Percentiles rank a stretch among this genome's conserved stretches.
Evolutionary conservation across 108 stramenopile species (phyloP).

Genomic region (Fragilaria crotonensis): DNA sequence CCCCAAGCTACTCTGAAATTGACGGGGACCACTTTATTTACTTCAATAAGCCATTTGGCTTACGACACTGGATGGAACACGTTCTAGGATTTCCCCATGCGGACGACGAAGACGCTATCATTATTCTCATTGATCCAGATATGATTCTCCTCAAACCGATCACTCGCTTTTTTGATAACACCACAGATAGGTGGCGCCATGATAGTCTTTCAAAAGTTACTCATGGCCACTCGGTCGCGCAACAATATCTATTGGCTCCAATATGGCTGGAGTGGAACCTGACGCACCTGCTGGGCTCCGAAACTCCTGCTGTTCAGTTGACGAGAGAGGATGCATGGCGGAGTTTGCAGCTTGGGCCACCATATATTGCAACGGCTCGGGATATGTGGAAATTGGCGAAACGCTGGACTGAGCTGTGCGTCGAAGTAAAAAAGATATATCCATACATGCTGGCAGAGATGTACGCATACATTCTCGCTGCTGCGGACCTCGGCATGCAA

Average conservation of each 20-base stretch:
- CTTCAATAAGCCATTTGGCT: conserved; percentile 90
- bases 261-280: conserved; percentile 22
- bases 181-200: background rate
- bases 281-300: conserved; percentile 36
- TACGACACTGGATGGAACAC: conserved; percentile 75
- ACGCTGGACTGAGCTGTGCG: conserved; percentile 55
- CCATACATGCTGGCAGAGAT: conserved; percentile 76
- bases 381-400: conserved; percentile 64
- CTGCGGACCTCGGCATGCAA: conserved; percentile 53
- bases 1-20: conserved; percentile 27
- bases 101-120: conserved; percentile 49
- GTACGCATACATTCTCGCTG: conserved; percentile 73
- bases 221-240: background rate
- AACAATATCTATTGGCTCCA: background rate
- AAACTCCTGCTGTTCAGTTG: conserved; percentile 32
- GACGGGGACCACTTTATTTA: conserved; percentile 5
- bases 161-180: conserved; percentile 21
- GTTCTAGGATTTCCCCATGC: conserved; percentile 45
- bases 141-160: conserved; percentile 64
- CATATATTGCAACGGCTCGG: conserved; percentile 79
- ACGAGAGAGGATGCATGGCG: conserved; percentile 33
- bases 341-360: conserved; percentile 85
- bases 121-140: conserved; percentile 76
- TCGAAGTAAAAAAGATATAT: conserved; percentile 52
- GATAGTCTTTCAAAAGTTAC: conserved; percentile 1